Base-by-base conservation (phyloP, 345 rosid genomes). In the Syzygium grande region DNA sequence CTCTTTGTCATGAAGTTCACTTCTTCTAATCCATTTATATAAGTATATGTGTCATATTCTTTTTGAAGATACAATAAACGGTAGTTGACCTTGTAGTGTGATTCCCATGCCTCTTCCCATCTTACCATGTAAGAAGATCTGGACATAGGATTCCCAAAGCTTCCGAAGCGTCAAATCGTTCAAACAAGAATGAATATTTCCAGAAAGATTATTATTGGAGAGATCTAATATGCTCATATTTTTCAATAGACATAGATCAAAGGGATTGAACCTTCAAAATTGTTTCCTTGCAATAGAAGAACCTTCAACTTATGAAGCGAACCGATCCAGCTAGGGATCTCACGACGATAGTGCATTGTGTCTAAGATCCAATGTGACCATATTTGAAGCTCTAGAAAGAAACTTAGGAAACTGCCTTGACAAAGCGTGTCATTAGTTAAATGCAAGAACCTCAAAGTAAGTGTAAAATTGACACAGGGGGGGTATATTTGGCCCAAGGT, bases 281-380 rank as follows among this genome's bases (percentile, higher is more conserved):
- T 53, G 38, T 86, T 86, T 16, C 63, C 63, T 22, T 52, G 88
- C 51, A 92, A 22, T 27, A 85, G 30, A 59, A 85, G 87, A 10
- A 59, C 41, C 22, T 23, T 85, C 1, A 92, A 84, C 9, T 13
- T 27, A 13, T 9, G 23, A 34, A 43, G 5, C 6, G 85, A 49
- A 19, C 77, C 38, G 25, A 86, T 38, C 87, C 87, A 85, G 0
- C 14, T 46, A 0, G 78, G 87, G n/a, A 85, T 19, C 5, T 3
- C 3, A 17, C 88, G 89, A n/a, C 0, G 52, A 83, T 22, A 90
- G 15, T 11, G 38, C 21, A 65, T 90, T 90, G 23, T 49, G 55
- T 3, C 53, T 21, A 1, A 90, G 52, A 53, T 88, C 90, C 73
- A 90, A 55, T 16, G 85, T 77, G 46, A 85, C 89, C 5, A 85